phyloP scores from a whole-genome alignment of 345 rosid species.

The Excoecaria cochinchinensis region DNA sequence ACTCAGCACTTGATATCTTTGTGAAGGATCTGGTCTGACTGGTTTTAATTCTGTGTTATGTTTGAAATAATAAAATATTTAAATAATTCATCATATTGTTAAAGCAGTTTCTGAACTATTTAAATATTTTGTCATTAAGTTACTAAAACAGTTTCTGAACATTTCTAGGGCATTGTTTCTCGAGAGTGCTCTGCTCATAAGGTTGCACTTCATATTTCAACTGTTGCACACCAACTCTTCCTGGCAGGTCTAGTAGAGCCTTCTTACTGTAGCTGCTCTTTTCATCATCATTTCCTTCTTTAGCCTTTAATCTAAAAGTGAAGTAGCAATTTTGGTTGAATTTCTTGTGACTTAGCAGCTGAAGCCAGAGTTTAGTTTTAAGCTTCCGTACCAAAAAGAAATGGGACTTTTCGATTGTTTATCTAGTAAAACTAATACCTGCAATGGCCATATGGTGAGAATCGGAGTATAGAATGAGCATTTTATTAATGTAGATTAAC shows the following conservation, averaged over 20 bases:
- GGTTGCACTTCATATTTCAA: conserved; percentile 82
- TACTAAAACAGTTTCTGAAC: conserved; percentile 20
- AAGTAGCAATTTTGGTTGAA: not conserved
- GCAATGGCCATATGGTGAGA: not conserved
- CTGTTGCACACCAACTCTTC: conserved; percentile 78
- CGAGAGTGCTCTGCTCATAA: conserved; percentile 66
- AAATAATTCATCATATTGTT: not conserved
- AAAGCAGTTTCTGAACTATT: too few species aligned
- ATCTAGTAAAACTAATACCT: not conserved
- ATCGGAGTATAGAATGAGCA: not conserved
- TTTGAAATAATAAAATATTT: conserved; percentile 6
- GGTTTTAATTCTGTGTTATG: conserved; percentile 3
- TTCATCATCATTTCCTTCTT: not conserved
- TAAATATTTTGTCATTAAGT: too few species aligned
- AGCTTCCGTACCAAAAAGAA: not conserved
- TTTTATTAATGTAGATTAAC: not conserved
- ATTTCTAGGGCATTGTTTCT: conserved; percentile 77
- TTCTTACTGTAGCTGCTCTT: not conserved
- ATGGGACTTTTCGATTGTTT: not conserved
- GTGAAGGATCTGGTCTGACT: conserved; percentile 90
- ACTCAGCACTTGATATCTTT: conserved; percentile 93
- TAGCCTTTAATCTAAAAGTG: not conserved
- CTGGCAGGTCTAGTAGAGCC: conserved; percentile 57
- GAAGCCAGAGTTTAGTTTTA: not conserved
- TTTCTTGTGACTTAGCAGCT: not conserved